These are phyloP conservation scores for Borovskyia barvae DNA, from an alignment of 208 protist genomes.

Conservation along the genomic window DNA sequence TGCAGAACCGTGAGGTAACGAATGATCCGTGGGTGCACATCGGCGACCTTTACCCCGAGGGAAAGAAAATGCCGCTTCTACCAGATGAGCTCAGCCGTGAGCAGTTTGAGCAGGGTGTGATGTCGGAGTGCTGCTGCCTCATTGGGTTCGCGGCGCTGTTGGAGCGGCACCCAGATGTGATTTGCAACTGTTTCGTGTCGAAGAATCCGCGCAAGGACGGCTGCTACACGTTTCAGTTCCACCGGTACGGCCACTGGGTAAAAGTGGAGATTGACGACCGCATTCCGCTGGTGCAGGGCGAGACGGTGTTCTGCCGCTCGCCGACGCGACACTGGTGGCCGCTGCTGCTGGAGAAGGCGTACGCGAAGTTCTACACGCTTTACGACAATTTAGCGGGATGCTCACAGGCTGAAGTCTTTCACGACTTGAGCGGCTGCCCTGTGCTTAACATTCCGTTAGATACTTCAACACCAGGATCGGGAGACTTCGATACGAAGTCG, in stretches of 20 bases:
- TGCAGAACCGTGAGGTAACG: slow-evolving; percentile 43
- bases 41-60: slow-evolving; percentile 60
- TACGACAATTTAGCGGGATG: slow-evolving; percentile 60
- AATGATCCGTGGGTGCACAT: slow-evolving; percentile 55
- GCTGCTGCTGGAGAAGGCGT: slow-evolving; percentile 77
- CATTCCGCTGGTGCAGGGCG: slow-evolving; percentile 39
- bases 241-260: slow-evolving; percentile 59
- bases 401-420: slow-evolving; percentile 50
- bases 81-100: slow-evolving; percentile 47
- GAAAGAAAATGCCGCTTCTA: slow-evolving; percentile 56
- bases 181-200: slow-evolving; percentile 55
- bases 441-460: slow-evolving; percentile 43
- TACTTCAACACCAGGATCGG: slow-evolving; percentile 15
- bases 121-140: slow-evolving; percentile 52
- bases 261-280: slow-evolving; percentile 75
- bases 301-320: slow-evolving; percentile 54
- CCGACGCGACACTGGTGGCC: slow-evolving; percentile 69
- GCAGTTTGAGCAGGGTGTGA: slow-evolving; percentile 55
- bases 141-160: slow-evolving; percentile 43
- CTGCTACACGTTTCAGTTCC: slow-evolving; percentile 71
- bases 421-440: slow-evolving; percentile 58
- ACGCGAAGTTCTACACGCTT: slow-evolving; percentile 75
- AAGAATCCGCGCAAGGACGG: slow-evolving; percentile 55
- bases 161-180: slow-evolving; percentile 44
- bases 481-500: slow-evolving; percentile 27